A percentile compares a stretch with the other conserved stretches of the same genome.
phyloP scores from a whole-genome alignment of 2,329 filamentous ascomycete species.

The Didymella lethalis region DNA sequence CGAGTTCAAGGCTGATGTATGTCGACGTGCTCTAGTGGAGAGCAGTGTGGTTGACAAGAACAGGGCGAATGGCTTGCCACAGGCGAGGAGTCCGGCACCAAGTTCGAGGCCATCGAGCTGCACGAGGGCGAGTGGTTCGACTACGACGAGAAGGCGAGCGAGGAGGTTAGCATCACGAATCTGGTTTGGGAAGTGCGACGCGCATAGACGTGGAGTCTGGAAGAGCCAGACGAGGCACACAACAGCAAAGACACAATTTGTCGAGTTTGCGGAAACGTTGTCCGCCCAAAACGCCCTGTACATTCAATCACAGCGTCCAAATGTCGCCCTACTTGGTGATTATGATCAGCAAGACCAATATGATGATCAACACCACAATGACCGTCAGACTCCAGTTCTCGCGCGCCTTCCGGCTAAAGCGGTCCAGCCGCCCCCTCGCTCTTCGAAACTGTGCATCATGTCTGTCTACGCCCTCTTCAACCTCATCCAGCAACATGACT shows the following conservation, averaged over 20 bases:
- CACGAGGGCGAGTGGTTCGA: slow-evolving; percentile 96
- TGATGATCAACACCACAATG: slow-evolving; percentile 77
- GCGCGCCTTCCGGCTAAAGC: slow-evolving; percentile 75
- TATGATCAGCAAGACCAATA: slow-evolving; percentile 82
- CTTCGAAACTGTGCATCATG: slow-evolving; percentile 79
- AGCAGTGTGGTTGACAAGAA: not conserved
- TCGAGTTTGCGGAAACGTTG: not conserved
- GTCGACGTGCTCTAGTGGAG: slow-evolving; percentile 26
- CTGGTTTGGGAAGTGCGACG: slow-evolving; percentile 85
- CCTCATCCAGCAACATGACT: slow-evolving; percentile 85
- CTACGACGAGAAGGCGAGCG: slow-evolving; percentile 91
- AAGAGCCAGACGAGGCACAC: slow-evolving; percentile 1
- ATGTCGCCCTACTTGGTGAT: slow-evolving; percentile 55
- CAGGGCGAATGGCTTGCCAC: slow-evolving; percentile 93
- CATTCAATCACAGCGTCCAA: not conserved
- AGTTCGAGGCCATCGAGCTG: slow-evolving; percentile 83
- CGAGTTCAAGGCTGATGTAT: slow-evolving; percentile 88
- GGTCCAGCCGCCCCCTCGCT: slow-evolving; percentile 74
- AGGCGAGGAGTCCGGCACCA: slow-evolving; percentile 79
- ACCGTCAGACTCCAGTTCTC: slow-evolving; percentile 92
- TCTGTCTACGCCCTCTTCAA: slow-evolving; percentile 82
- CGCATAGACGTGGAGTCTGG: slow-evolving; percentile 55
- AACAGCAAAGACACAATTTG: not conserved
- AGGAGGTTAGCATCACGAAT: slow-evolving; percentile 92
- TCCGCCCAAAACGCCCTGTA: slow-evolving; percentile 6